Evolutionary conservation across 371 early-diverging fungal species (phyloP).

Genomic region (Mucor plumbeus): DNA sequence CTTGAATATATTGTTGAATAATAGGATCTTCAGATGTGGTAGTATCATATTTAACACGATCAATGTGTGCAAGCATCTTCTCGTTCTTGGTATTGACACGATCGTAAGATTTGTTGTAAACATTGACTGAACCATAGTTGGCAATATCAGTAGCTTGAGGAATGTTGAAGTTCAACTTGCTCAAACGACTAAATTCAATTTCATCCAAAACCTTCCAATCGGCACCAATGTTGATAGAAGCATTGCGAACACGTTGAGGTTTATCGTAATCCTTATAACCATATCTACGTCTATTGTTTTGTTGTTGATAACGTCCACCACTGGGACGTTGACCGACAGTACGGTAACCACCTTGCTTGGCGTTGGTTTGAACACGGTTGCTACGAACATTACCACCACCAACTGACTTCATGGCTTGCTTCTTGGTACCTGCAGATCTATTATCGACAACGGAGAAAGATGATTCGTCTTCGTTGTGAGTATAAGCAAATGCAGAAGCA

Average conservation of each 20-base stretch:
- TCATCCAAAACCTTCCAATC: constrained; percentile 96
- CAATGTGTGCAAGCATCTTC: constrained; percentile 72
- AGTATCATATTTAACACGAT: constrained; percentile 75
- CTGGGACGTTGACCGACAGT: constrained; percentile 53
- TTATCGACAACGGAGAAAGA: constrained; percentile 96
- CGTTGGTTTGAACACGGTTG: constrained; percentile 42
- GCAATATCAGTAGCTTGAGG: constrained; percentile 76
- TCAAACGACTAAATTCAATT: constrained; percentile 89
- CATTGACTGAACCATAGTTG: constrained; percentile 71
- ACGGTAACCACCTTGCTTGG: constrained; percentile 37
- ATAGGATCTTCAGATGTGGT: constrained; percentile 86
- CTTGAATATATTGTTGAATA: constrained; percentile 69
- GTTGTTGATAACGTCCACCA: constrained; percentile 51
- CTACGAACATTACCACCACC: constrained; percentile 37
- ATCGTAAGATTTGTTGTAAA: constrained; percentile 88
- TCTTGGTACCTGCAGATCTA: constrained; percentile 74
- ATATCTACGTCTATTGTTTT: constrained; percentile 46
- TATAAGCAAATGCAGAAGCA: constrained; percentile 89
- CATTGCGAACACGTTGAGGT: constrained; percentile 81
- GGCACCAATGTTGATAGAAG: constrained; percentile 85
- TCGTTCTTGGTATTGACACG: constrained; percentile 84
- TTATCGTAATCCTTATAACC: constrained; percentile 62
- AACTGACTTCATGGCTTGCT: constrained; percentile 67
- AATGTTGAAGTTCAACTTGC: constrained; percentile 81
- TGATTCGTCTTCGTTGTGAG: constrained; percentile 91